Percentiles rank a stretch among this genome's conserved stretches.
Conservation (phyloP, 2,329 filamentous ascomycete species). For the Ceratocystis variospora region DNA sequence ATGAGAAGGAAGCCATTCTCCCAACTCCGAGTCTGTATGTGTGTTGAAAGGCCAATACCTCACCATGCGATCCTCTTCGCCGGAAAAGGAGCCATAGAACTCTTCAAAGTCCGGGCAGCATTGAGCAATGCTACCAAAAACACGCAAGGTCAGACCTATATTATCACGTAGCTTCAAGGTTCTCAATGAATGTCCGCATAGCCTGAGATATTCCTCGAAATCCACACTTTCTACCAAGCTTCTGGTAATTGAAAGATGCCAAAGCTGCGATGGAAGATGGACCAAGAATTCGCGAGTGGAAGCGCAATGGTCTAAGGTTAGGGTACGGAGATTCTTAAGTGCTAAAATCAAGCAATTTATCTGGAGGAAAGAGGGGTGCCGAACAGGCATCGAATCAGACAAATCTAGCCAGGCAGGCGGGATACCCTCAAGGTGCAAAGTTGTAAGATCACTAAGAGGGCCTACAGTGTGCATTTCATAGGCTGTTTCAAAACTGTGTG, state of each 20-base stretch:
- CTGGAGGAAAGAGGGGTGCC: background rate
- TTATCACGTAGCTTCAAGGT: background rate
- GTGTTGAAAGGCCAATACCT: too few species aligned
- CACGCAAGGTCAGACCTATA: background rate
- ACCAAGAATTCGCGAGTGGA: background rate
- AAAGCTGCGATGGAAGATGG: background rate
- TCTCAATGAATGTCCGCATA: background rate
- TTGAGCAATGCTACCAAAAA: background rate
- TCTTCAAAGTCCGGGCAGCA: constrained; percentile 1
- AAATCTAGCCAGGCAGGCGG: background rate
- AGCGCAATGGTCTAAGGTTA: background rate
- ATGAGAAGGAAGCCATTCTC: background rate
- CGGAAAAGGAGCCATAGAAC: background rate
- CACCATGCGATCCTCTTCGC: background rate
- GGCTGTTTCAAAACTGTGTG: background rate
- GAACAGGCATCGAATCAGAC: background rate
- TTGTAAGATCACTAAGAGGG: background rate
- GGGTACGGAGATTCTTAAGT: background rate
- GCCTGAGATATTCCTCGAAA: background rate
- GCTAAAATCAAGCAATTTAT: background rate
- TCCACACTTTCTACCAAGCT: background rate
- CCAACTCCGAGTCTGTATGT: background rate
- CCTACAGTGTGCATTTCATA: background rate
- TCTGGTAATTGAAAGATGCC: background rate
- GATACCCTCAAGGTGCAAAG: background rate